A percentile compares a stretch with the other conserved stretches of the same genome.
These are phyloP conservation scores for Chytridium lagenaria DNA, from an alignment of 371 early-diverging fungal species.

Conservation along the genomic window DNA sequence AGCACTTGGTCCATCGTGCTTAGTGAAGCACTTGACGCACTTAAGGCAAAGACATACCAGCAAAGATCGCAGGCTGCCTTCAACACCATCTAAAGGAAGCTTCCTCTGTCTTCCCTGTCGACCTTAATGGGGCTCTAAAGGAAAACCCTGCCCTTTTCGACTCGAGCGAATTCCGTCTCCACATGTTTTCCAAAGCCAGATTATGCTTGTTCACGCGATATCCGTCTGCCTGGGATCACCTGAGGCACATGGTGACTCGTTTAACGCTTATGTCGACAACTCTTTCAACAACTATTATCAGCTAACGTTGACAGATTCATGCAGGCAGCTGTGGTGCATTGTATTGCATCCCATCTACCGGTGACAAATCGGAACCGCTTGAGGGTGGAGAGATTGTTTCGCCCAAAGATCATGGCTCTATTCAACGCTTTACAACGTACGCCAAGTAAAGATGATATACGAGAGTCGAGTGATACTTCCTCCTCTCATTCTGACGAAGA, in stretches of 20 bases:
- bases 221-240: conserved; percentile 24
- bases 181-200: conserved; percentile 33
- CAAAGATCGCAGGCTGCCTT: conserved; percentile 32
- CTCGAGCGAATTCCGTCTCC: conserved; percentile 31
- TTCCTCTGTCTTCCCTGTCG: conserved; percentile 38
- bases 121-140: conserved; percentile 20
- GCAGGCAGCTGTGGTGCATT: conserved; percentile 42
- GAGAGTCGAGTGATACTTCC: background rate
- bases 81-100: conserved; percentile 32
- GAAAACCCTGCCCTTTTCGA: conserved; percentile 34
- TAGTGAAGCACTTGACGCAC: conserved; percentile 22
- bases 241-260: conserved; percentile 19
- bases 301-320: conserved; percentile 33
- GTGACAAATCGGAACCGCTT: conserved; percentile 49
- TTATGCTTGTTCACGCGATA: conserved; percentile 41
- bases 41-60: conserved; percentile 30
- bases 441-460: background rate
- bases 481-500: too few species aligned
- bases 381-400: conserved; percentile 45
- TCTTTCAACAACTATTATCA: conserved; percentile 31
- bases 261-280: conserved; percentile 45
- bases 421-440: background rate
- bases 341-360: conserved; percentile 42
- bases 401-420: conserved; percentile 25
- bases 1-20: conserved; percentile 31